phyloP scores from a whole-genome alignment of 371 early-diverging fungal species.

The Massospora cicadina region DNA sequence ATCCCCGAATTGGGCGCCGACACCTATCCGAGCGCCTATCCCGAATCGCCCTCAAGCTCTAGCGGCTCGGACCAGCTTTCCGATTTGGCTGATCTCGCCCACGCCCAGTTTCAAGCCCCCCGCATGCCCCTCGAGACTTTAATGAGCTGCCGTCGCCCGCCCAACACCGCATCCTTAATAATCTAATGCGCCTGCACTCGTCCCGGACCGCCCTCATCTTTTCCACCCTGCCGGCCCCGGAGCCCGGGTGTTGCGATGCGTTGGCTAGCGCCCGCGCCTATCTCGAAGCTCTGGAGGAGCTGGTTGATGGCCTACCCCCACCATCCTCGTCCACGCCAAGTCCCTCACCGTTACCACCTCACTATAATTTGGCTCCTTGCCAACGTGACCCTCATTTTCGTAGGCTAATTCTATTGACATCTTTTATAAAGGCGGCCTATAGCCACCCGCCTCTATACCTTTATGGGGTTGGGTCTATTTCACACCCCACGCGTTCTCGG shows the following conservation, averaged over 20 bases:
- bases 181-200: constrained; percentile 28
- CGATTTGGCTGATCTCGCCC: neutral
- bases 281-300: constrained; percentile 22
- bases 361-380: constrained; percentile 19
- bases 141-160: constrained; percentile 24
- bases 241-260: constrained; percentile 22
- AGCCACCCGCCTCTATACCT: too few species aligned
- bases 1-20: constrained; percentile 3
- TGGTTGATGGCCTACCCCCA: constrained; percentile 27
- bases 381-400: too few species aligned
- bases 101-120: neutral
- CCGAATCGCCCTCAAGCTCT: neutral
- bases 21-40: neutral
- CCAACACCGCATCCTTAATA: constrained; percentile 32
- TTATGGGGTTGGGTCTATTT: too few species aligned
- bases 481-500: too few species aligned
- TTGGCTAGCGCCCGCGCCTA: constrained; percentile 22
- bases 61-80: neutral
- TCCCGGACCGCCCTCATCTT: constrained; percentile 25
- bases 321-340: constrained; percentile 33
- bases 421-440: too few species aligned
- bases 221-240: constrained; percentile 35
- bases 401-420: too few species aligned
- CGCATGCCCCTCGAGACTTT: constrained; percentile 20
- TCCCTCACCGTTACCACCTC: constrained; percentile 36